Conservation (phyloP, 345 rosid species). For the Psidium friedrichsthalianum region DNA sequence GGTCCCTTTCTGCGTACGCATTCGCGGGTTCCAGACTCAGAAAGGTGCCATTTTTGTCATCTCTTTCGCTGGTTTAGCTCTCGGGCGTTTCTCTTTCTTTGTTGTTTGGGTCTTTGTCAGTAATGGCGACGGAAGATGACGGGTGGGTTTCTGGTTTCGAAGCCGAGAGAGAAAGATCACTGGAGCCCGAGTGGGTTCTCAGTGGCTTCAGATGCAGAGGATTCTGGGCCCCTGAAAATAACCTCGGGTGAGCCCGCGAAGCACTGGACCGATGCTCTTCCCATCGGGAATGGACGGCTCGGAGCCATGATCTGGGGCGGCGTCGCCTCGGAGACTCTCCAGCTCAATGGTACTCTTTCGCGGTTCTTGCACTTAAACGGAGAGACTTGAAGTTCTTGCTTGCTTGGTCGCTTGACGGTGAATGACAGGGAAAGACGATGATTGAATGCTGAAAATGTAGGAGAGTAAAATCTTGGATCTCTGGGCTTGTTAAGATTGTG, state of each 20-base stretch:
- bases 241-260: conserved; percentile 55
- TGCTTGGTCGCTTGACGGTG: not conserved
- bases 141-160: conserved; percentile 29
- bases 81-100: not conserved
- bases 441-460: not conserved
- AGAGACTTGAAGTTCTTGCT: not conserved
- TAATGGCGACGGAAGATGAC: conserved; percentile 1
- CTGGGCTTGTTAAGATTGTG: not conserved
- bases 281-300: conserved; percentile 85
- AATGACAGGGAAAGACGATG: not conserved
- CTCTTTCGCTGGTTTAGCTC: not conserved
- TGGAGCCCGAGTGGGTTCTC: conserved; percentile 23
- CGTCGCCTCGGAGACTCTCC: conserved; percentile 56
- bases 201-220: not conserved
- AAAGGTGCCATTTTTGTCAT: not conserved
- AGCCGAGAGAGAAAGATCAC: conserved; percentile 26
- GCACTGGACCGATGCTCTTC: conserved; percentile 87
- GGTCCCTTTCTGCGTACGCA: not conserved
- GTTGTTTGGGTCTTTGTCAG: not conserved
- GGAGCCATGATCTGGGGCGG: conserved; percentile 97
- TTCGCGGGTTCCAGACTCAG: not conserved
- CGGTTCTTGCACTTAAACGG: not conserved
- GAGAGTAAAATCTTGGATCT: not conserved
- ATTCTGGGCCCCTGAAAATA: conserved; percentile 42
- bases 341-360: conserved; percentile 55